These are phyloP conservation scores for Paraphaeosphaeria minitans DNA, from an alignment of 2,329 filamentous ascomycete genomes.

Conservation along the genomic window DNA sequence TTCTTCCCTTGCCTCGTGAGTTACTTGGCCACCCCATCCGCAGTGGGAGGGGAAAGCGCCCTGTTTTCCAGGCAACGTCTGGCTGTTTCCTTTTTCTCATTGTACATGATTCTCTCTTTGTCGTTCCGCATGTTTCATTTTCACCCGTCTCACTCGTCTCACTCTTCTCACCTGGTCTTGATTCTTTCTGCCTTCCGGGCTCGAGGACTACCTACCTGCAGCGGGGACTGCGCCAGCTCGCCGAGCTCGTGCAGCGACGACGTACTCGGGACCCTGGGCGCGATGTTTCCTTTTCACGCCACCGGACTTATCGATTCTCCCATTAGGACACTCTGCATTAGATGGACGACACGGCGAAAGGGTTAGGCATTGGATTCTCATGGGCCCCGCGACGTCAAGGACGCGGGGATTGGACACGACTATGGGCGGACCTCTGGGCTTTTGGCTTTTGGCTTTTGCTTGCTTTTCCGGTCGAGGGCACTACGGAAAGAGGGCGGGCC, in stretches of 20 bases:
- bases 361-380: slow-evolving; percentile 15
- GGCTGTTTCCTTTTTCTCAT: slow-evolving; percentile 19
- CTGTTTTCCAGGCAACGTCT: slow-evolving; percentile 5
- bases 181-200: neutral
- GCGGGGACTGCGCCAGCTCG: slow-evolving; percentile 8
- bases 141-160: slow-evolving; percentile 17
- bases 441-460: slow-evolving; percentile 24
- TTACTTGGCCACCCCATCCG: slow-evolving; percentile 19
- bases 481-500: slow-evolving; percentile 29
- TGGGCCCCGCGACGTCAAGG: slow-evolving; percentile 12
- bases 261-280: neutral
- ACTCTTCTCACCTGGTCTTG: slow-evolving; percentile 14
- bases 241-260: neutral
- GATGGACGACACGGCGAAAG: slow-evolving; percentile 20
- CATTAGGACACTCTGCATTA: slow-evolving; percentile 24
- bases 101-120: slow-evolving; percentile 36
- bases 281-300: slow-evolving; percentile 24
- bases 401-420: slow-evolving; percentile 19
- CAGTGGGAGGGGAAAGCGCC: slow-evolving; percentile 15
- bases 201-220: slow-evolving; percentile 1
- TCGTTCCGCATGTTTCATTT: slow-evolving; percentile 18
- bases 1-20: slow-evolving; percentile 12
- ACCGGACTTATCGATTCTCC: slow-evolving; percentile 17
- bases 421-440: slow-evolving; percentile 17
- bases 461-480: slow-evolving; percentile 32